Evolutionary conservation across 2,329 filamentous ascomycete species (phyloP).

Genomic region (Curvularia lunata): DNA sequence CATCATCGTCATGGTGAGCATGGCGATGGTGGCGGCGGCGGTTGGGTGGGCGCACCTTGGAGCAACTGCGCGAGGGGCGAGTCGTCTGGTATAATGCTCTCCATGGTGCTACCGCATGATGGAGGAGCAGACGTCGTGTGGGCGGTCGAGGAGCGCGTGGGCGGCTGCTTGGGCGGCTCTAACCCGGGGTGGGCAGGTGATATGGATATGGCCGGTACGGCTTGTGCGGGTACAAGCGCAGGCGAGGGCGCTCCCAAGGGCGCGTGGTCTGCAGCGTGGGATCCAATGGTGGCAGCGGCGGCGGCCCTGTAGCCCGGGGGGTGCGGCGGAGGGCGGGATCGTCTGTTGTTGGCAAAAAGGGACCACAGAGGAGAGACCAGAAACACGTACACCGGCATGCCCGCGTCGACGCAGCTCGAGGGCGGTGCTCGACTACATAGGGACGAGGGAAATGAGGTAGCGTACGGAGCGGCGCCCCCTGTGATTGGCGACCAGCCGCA

Average conservation of each 20-base stretch:
- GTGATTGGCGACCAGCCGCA: conserved; percentile 23
- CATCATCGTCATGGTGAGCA: background rate
- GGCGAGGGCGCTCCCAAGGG: conserved; percentile 11
- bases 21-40: background rate
- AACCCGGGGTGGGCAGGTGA: conserved; percentile 15
- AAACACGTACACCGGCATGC: background rate
- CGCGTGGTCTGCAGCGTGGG: conserved; percentile 14
- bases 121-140: conserved; percentile 23
- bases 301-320: background rate
- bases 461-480: conserved; percentile 27
- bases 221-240: conserved; percentile 12
- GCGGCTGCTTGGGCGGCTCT: conserved; percentile 16
- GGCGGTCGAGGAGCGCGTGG: conserved; percentile 25
- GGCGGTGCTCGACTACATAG: conserved; percentile 18
- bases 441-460: conserved; percentile 24
- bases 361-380: conserved; percentile 6
- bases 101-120: conserved; percentile 64
- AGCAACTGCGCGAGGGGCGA: conserved; percentile 89
- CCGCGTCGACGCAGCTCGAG: conserved; percentile 1
- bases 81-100: conserved; percentile 84
- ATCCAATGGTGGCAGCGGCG: conserved; percentile 12
- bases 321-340: background rate
- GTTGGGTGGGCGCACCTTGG: conserved; percentile 62
- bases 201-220: conserved; percentile 14
- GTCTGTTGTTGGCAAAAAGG: background rate